Conservation (phyloP, 2,329 filamentous ascomycete species). For the Beauveria pseudobassiana region DNA sequence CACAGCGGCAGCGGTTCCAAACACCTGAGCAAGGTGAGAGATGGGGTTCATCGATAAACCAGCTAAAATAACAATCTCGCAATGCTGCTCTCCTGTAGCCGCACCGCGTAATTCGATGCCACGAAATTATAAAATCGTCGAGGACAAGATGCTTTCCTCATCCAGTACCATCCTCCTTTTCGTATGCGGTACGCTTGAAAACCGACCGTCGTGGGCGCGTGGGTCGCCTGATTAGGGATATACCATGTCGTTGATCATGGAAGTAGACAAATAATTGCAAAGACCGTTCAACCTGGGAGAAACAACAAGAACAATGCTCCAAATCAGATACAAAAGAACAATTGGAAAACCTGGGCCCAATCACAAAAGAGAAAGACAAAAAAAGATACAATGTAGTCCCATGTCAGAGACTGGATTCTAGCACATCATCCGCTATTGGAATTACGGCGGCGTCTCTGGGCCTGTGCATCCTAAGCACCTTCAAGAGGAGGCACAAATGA, state of each 20-base stretch:
- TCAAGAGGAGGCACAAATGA: slow-evolving; percentile 50
- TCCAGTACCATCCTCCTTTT: not conserved
- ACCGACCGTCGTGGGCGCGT: not conserved
- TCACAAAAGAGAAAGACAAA: not conserved
- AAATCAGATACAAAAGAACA: not conserved
- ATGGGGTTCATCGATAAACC: not conserved
- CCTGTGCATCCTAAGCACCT: slow-evolving; percentile 31
- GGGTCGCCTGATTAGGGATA: slow-evolving; percentile 4
- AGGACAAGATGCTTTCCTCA: not conserved
- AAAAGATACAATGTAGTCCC: not conserved
- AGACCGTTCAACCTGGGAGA: not conserved
- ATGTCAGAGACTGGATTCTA: not conserved
- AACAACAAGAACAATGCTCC: slow-evolving; percentile 1
- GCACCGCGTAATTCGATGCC: not conserved
- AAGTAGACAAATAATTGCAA: slow-evolving; percentile 3
- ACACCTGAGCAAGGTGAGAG: not conserved
- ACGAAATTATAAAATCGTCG: not conserved
- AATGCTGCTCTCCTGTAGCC: not conserved
- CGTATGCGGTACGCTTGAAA: not conserved
- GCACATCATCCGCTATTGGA: not conserved
- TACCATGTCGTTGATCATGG: slow-evolving; percentile 8
- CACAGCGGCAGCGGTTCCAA: not conserved
- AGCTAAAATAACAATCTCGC: not conserved
- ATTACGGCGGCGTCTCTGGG: not conserved
- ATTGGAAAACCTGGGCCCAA: not conserved